Base-by-base conservation (phyloP, 805 yeast genomes). In the Candida chilensis region DNA sequence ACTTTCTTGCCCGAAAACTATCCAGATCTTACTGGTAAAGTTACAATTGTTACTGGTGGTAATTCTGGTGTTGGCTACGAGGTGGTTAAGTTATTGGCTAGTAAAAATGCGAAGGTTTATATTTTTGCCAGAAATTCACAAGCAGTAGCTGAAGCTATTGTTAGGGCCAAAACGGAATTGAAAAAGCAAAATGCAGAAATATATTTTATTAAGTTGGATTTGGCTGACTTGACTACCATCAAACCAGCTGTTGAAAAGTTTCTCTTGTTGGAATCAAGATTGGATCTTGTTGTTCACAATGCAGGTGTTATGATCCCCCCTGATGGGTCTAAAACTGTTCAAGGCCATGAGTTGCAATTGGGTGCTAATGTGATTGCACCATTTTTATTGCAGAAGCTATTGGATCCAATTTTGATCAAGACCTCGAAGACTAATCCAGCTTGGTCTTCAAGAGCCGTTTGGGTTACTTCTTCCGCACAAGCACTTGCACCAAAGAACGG, bases 161-260 rank as follows among this genome's bases (percentile, higher is more conserved):
- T 25, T 35, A 15, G 8, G 20, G 8, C 14, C n/a, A 8, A 34
- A 28, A 27, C n/a, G n/a, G n/a, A n/a, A n/a, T n/a, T n/a, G n/a
- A 13, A 24, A 7, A 37, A 47, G 24, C 26, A 34, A 27, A 21
- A 24, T 16, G 22, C 22, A n/a, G 22, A 20, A 10, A 36, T 51
- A 20, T 35, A 40, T 17, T 36, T 45, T 14, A 40, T 57, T 8
- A 37, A 38, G n/a, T 40, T 50, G 27, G 70, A 65, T 37, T 57
- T 57, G 35, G 37, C 54, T 21, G 76, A 72, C 40, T 45, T 72
- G 33, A 33, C 52, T 4, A 52, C 66, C 2, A 48, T 69, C 32
- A 54, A 51, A 35, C 48, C 58, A 1, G 72, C 60, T 1, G 54
- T 50, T 10, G 45, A 44, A 5, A 37, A 47, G 20, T 38, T 63